Conservation (phyloP, 441 rosid species). For the Euphorbia celastroides region DNA sequence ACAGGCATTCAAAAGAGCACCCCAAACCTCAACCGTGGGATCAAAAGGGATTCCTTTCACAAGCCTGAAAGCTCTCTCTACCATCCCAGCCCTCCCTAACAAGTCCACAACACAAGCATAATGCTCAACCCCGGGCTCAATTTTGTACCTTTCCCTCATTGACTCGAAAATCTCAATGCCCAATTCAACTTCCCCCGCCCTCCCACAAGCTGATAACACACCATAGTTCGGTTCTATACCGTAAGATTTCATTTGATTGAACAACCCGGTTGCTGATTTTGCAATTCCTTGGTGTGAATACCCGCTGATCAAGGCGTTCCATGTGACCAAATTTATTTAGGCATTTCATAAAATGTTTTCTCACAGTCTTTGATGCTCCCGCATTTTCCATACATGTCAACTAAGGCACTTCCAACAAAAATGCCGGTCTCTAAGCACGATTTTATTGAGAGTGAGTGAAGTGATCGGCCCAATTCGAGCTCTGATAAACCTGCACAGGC, state of each 20-base stretch:
- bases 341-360: constrained; percentile 52
- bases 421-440: constrained; percentile 55
- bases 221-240: constrained; percentile 61
- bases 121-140: constrained; percentile 77
- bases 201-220: constrained; percentile 77
- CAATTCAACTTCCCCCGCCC: constrained; percentile 54
- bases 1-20: constrained; percentile 85
- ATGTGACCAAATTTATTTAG: constrained; percentile 63
- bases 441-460: constrained; percentile 68
- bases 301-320: constrained; percentile 74
- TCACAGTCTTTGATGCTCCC: constrained; percentile 62
- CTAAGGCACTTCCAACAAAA: constrained; percentile 73
- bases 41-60: constrained; percentile 53
- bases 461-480: constrained; percentile 63
- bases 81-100: constrained; percentile 84
- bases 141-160: constrained; percentile 46
- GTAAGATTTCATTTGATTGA: constrained; percentile 49
- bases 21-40: constrained; percentile 79
- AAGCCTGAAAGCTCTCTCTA: constrained; percentile 56
- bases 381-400: constrained; percentile 93
- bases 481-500: constrained; percentile 71
- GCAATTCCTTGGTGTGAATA: constrained; percentile 79
- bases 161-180: constrained; percentile 69
- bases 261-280: constrained; percentile 46
- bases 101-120: constrained; percentile 79